Evolutionary conservation across 192 early-diverging fungal genomes (phyloP).

Genomic region (Backusella psychrophila): DNA sequence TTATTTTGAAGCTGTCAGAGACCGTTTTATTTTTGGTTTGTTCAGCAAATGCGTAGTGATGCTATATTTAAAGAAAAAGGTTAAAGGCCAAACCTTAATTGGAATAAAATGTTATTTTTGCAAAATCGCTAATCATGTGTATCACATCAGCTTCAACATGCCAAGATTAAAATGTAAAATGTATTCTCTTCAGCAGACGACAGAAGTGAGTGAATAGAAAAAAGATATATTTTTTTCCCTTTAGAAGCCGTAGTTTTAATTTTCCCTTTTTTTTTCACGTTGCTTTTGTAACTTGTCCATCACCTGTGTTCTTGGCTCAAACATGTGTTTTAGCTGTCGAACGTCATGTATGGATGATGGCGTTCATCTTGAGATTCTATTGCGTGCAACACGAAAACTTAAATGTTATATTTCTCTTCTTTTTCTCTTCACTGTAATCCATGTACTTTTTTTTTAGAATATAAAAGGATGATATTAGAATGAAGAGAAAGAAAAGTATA

Average conservation of each 20-base stretch:
- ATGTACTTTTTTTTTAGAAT: background rate
- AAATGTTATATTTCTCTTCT: background rate
- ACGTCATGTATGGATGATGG: background rate
- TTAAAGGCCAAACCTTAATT: background rate
- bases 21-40: background rate
- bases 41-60: slow-evolving; percentile 5
- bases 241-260: background rate
- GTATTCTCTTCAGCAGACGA: background rate
- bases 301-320: background rate
- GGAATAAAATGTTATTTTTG: background rate
- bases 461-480: background rate
- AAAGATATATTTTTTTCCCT: background rate
- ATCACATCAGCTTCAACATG: background rate
- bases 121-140: background rate
- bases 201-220: background rate
- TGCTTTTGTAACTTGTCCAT: background rate
- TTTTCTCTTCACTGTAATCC: background rate
- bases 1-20: background rate
- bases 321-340: background rate
- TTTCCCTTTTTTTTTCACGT: background rate
- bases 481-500: background rate
- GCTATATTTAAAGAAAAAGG: background rate
- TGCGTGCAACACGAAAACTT: background rate
- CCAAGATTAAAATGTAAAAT: slow-evolving; percentile 3
- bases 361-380: background rate